Base-by-base conservation (phyloP, 1,139 yeast species). In the Taiozyma sp. region DNA sequence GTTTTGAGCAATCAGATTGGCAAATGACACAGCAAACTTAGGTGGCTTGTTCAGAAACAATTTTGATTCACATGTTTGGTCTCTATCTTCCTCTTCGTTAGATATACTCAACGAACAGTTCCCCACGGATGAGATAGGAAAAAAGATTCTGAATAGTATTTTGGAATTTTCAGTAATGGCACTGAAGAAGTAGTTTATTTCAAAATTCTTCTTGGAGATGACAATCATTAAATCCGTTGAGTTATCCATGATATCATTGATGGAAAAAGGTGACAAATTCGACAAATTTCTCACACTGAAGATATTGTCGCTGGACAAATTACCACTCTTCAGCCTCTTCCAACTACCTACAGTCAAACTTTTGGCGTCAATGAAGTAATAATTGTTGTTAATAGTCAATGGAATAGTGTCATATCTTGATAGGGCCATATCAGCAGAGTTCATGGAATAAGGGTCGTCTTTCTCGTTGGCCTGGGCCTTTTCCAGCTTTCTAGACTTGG, bases 271-370 rank as follows among this genome's bases (percentile, higher is more conserved):
- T 0, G 89, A 81, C 41, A 86, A 67, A 59, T 85, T 85, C 24
- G 77, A 72, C 50, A 85, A 68, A 48, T 73, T 74, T 47, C 69
- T 68, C 42, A 71, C 64, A 32, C 58, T 57, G 24, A 65, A 61
- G 14, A 74, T 67, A 48, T 79, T 70, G 28, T 67, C 58, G 57
- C 64, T 55, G 47, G 68, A 64, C 52, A 81, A 70, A 51, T 73
- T 71, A 0, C 91, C 93, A 42, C 85, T 75, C 63, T 81, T 81
- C 56, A 85, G 76, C 56, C 95, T 69, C 64, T 85, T 90, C 95
- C 95, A 86, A 44, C 83, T 75, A 0, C 93, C 93, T 28, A 86
- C 90, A 2, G 85, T 78, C 22, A 85, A 72, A 26, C 87, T 81
- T 49, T 77, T 72, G 56, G 87, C 78, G 59, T 85, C 89, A 44